phyloP scores from a whole-genome alignment of 495 filamentous ascomycete species.

The Lentithecium fluviatile region DNA sequence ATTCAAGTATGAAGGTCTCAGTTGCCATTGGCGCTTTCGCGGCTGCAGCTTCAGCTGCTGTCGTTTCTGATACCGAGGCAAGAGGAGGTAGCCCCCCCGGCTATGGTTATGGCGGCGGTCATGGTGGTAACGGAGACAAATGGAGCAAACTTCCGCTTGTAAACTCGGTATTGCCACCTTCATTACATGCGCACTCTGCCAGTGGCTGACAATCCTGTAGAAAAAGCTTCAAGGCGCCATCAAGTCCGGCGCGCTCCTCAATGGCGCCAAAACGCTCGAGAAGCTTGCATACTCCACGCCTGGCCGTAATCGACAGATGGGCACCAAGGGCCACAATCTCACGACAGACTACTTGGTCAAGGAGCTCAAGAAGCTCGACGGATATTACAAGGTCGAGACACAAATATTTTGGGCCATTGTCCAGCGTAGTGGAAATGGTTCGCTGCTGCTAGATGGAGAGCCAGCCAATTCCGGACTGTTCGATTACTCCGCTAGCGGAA shows the following conservation, averaged over 20 bases:
- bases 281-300: conserved; percentile 50
- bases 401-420: conserved; percentile 54
- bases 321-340: conserved; percentile 59
- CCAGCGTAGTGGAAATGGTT: conserved; percentile 39
- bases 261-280: conserved; percentile 45
- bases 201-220: conserved; percentile 5
- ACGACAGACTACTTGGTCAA: conserved; percentile 63
- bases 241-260: conserved; percentile 42
- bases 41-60: conserved; percentile 1
- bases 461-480: conserved; percentile 40
- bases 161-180: conserved; percentile 1
- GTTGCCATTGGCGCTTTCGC: conserved; percentile 17
- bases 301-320: conserved; percentile 59
- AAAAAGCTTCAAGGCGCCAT: conserved; percentile 49
- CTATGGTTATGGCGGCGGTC: background rate
- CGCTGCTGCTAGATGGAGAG: conserved; percentile 39
- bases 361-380: conserved; percentile 46
- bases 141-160: conserved; percentile 18
- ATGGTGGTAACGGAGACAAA: conserved; percentile 4
- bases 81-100: background rate
- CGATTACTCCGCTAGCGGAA: conserved; percentile 52
- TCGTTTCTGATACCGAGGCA: background rate
- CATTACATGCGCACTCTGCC: background rate
- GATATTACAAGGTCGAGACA: conserved; percentile 61
- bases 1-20: background rate